A percentile compares a stretch with the other conserved stretches of the same genome.
These are phyloP conservation scores for Aspergillus spinulosporus DNA, from an alignment of 2,329 filamentous ascomycete species.

Conservation along the genomic window DNA sequence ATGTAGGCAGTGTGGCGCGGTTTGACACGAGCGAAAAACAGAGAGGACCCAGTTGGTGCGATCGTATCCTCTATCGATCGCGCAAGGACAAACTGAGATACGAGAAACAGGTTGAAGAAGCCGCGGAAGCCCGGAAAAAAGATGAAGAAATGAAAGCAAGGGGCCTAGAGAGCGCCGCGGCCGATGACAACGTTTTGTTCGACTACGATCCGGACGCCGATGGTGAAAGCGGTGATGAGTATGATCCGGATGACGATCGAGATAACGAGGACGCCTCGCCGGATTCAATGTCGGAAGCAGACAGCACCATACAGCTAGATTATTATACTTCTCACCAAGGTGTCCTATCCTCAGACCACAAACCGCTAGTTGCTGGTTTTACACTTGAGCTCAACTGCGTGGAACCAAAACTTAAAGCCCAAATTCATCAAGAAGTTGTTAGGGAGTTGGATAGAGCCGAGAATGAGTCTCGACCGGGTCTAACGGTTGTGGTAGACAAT, in stretches of 20 bases:
- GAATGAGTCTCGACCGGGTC: conserved; percentile 80
- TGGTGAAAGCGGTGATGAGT: conserved; percentile 59
- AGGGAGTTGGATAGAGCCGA: conserved; percentile 85
- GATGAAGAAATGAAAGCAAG: conserved; percentile 84
- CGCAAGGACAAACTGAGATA: conserved; percentile 67
- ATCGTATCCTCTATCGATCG: conserved; percentile 85
- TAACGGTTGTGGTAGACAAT: conserved; percentile 78
- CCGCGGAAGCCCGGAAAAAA: conserved; percentile 65
- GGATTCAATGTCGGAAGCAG: conserved; percentile 30
- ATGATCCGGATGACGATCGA: conserved; percentile 55
- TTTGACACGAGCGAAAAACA: conserved; percentile 97
- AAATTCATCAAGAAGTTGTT: conserved; percentile 81
- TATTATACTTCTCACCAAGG: conserved; percentile 86
- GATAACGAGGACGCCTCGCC: conserved; percentile 44
- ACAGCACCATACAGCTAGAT: conserved; percentile 57
- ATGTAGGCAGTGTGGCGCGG: conserved; percentile 84
- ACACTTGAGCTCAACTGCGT: conserved; percentile 83
- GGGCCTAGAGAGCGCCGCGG: conserved; percentile 70
- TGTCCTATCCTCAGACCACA: conserved; percentile 91
- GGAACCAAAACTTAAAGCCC: conserved; percentile 78
- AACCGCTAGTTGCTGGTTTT: conserved; percentile 83
- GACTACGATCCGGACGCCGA: conserved; percentile 87
- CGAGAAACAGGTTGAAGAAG: conserved; percentile 63
- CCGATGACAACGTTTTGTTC: conserved; percentile 82
- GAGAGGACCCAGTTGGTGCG: conserved; percentile 92